A percentile compares a stretch with the other conserved stretches of the same genome.
Conservation (phyloP, 257 asterid species). For the Salvia splendens region DNA sequence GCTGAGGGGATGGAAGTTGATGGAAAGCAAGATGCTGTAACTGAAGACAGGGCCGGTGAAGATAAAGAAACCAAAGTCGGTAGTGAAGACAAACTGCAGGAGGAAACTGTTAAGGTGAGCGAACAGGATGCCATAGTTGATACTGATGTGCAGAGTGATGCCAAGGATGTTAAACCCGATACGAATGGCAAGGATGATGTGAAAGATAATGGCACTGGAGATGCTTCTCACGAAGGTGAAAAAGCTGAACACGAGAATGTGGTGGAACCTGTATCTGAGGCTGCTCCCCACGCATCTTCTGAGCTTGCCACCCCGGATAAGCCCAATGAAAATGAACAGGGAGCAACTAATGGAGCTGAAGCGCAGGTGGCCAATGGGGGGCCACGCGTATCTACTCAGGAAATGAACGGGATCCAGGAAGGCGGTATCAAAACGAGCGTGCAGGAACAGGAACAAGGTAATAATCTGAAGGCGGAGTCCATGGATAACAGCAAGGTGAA, state of each 20-base stretch:
- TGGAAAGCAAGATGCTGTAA: slow-evolving; percentile 31
- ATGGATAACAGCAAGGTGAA: slow-evolving; percentile 49
- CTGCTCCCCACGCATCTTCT: slow-evolving; percentile 11
- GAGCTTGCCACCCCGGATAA: slow-evolving; percentile 28
- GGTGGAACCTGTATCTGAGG: slow-evolving; percentile 19
- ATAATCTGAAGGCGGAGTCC: slow-evolving; percentile 37
- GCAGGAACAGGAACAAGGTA: slow-evolving; percentile 38
- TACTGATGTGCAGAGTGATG: slow-evolving; percentile 13
- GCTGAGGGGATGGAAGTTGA: too few relatives aligned
- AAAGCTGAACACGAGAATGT: neutral
- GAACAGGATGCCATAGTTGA: slow-evolving; percentile 33
- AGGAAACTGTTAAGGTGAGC: slow-evolving; percentile 12
- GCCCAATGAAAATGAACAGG: slow-evolving; percentile 18
- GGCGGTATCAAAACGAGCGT: slow-evolving; percentile 20
- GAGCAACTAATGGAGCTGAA: slow-evolving; percentile 26
- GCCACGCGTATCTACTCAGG: slow-evolving; percentile 28
- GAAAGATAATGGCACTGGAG: slow-evolving; percentile 27
- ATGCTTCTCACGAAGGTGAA: slow-evolving; percentile 4
- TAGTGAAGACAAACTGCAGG: slow-evolving; percentile 5
- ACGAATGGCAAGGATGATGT: neutral
- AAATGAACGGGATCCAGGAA: slow-evolving; percentile 33
- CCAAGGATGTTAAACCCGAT: slow-evolving; percentile 17
- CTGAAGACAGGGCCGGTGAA: slow-evolving; percentile 20
- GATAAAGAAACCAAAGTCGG: slow-evolving; percentile 4
- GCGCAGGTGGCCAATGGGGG: slow-evolving; percentile 26